Conservation (phyloP, 495 filamentous ascomycete genomes). For the Astrocystis sublimbata region DNA sequence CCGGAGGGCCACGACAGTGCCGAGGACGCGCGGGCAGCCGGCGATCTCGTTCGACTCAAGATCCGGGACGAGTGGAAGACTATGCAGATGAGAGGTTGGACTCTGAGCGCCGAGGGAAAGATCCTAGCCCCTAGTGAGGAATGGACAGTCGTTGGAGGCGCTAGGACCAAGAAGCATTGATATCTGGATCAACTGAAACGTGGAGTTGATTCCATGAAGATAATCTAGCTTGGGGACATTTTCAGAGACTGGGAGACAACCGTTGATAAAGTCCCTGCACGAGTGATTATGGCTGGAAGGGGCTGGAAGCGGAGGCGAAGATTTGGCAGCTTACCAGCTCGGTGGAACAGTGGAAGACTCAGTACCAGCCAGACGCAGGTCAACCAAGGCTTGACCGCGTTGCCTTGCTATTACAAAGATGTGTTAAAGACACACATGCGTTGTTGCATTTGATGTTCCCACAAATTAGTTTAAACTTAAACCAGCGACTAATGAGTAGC, state of each 20-base stretch:
- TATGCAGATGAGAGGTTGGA: constrained; percentile 67
- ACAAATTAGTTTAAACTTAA: background rate
- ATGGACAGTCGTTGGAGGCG: constrained; percentile 17
- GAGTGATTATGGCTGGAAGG: too few relatives aligned
- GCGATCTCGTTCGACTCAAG: constrained; percentile 74
- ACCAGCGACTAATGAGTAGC: background rate
- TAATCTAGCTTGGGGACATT: too few relatives aligned
- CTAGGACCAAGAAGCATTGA: constrained; percentile 17
- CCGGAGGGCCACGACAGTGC: constrained; percentile 76
- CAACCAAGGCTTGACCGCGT: too few relatives aligned
- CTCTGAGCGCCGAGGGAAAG: constrained; percentile 45
- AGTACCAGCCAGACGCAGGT: too few relatives aligned
- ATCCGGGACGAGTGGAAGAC: constrained; percentile 64
- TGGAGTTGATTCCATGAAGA: too few relatives aligned
- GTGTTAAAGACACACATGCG: background rate
- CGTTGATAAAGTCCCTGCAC: too few relatives aligned
- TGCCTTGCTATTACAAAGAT: too few relatives aligned
- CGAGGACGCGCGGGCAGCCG: constrained; percentile 86
- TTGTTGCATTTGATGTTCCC: background rate
- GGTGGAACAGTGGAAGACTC: too few relatives aligned
- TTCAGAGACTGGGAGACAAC: too few relatives aligned
- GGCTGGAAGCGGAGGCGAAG: too few relatives aligned
- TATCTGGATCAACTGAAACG: background rate
- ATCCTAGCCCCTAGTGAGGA: constrained; percentile 48
- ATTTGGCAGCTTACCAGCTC: too few relatives aligned